Conservation (phyloP, 164 flowering plant species). For the Stephania yunnanensis region DNA sequence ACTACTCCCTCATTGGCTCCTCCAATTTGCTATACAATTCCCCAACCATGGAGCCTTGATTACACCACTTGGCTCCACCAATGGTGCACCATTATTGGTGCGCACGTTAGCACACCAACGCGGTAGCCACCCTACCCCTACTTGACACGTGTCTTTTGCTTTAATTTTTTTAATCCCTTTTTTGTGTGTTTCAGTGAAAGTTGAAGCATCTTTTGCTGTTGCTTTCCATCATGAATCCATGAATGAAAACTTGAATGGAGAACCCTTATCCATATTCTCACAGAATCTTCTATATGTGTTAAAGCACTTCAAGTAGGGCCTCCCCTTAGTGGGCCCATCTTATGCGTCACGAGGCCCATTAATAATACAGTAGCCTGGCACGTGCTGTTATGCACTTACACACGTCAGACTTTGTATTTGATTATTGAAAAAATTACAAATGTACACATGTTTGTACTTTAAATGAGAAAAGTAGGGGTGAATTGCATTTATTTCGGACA, state of each 20-base stretch:
- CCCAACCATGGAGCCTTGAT: background rate
- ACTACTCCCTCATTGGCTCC: background rate
- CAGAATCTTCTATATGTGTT: background rate
- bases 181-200: background rate
- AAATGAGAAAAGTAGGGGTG: no score
- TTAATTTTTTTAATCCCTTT: background rate
- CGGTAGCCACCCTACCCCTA: background rate
- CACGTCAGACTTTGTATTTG: no score
- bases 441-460: no score
- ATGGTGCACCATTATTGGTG: conserved; percentile 3
- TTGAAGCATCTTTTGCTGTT: conserved; percentile 6
- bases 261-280: conserved; percentile 4
- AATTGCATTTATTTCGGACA: no score
- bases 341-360: background rate
- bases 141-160: background rate
- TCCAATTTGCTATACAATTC: background rate
- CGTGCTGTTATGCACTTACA: no score
- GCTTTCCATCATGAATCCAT: conserved; percentile 3
- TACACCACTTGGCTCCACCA: background rate
- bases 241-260: conserved; percentile 3
- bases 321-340: background rate
- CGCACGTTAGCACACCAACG: background rate
- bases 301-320: conserved; percentile 1
- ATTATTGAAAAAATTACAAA: no score
- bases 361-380: background rate